Evolutionary conservation across 2,329 filamentous ascomycete species (phyloP), one percentile per base, ranked within the genome.

Genomic region (Trichoderma atrobrunneum): DNA sequence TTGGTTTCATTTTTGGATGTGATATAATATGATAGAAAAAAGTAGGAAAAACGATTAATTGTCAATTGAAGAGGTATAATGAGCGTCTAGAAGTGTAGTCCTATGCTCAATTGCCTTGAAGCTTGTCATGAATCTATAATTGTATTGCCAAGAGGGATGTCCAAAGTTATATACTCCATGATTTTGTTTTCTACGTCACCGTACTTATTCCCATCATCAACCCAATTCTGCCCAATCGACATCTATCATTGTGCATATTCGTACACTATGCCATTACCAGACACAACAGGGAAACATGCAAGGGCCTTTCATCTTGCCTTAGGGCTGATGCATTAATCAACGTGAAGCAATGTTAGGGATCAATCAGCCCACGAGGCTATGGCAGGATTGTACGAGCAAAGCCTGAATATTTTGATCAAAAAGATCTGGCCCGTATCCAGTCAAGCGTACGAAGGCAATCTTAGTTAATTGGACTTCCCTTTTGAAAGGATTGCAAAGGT

Each of bases 251-350:
- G 24, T 48, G 36, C 26, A 68, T 24, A 11, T 60, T 68, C 65
- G 65, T 68, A 68, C 65, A 68, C 65, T 68, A 68, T 32, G 30
- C 65, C 48, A 56, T 10, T 56, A 56, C 21, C 26, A 26, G 43
- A 16, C n/a, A 34, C n/a, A 8, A 48, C 32, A 60, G 26, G 28
- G 26, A 7, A 26, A 43, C 7, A 43, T 21, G 34, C 65, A 18
- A 7, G 51, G 34, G 24, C 11, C 14, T n/a, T 48, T 60, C 14
- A 69, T 12, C 5, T 18, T 60, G 5, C 16, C 10, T 14, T 34
- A 48, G 56, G 56, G 65, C 56, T 61, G 26, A 30, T 57, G 32
- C 5, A 24, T 61, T 36, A 60, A 59, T 60, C 26, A 60, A 69
- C 18, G 10, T 51, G 36, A 60, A 69, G 11, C 56, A 26, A 7